Conservation (phyloP, 345 rosid species). For the Aquilaria malaccensis region DNA sequence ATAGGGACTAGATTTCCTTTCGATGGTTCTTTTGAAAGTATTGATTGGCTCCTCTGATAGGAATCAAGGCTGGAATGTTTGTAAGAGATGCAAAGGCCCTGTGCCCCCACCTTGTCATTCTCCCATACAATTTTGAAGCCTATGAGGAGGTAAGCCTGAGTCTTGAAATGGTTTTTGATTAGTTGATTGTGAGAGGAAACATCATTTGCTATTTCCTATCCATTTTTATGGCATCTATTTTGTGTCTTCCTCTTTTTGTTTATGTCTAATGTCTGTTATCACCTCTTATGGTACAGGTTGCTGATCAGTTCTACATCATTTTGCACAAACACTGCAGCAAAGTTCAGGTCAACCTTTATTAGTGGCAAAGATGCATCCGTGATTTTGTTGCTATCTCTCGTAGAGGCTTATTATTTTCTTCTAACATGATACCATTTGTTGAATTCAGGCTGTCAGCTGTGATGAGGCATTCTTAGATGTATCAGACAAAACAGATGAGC, state of each 20-base stretch:
- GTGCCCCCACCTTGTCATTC: constrained; percentile 76
- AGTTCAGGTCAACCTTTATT: constrained; percentile 55
- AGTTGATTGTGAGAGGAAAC: background rate
- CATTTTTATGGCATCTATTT: background rate
- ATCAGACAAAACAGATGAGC: constrained; percentile 45
- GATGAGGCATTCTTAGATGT: constrained; percentile 96
- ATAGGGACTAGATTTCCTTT: no score
- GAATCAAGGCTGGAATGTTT: constrained; percentile 89
- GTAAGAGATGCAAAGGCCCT: constrained; percentile 85
- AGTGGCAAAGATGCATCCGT: background rate
- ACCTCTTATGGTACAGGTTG: constrained; percentile 53
- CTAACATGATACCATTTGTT: constrained; percentile 12
- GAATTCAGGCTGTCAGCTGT: constrained; percentile 80
- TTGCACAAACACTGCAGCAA: constrained; percentile 75
- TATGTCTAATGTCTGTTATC: constrained; percentile 1
- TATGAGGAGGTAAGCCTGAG: constrained; percentile 61
- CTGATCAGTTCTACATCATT: constrained; percentile 82
- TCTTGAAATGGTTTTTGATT: constrained; percentile 7
- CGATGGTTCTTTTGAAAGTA: no score
- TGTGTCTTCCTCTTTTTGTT: constrained; percentile 2
- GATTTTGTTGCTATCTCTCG: background rate
- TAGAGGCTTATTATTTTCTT: constrained; percentile 7
- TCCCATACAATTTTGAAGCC: constrained; percentile 87
- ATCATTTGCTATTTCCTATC: background rate
- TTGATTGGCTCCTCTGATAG: constrained; percentile 21